Evolutionary conservation across 208 protist genomes (phyloP).

Genomic region (Acanthamoeba triangularis): DNA sequence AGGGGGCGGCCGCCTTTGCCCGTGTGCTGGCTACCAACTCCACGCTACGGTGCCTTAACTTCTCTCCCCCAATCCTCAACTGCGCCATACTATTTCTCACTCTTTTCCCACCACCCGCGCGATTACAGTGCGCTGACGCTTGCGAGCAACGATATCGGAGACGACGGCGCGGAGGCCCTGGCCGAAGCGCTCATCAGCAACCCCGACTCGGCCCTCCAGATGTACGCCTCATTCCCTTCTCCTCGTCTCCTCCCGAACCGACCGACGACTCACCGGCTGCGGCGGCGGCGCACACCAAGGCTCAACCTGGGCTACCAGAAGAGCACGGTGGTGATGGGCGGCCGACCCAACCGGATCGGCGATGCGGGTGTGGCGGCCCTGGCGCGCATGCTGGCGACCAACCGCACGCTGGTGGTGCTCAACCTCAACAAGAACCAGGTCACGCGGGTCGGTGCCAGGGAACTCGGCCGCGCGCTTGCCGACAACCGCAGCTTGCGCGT

Average conservation of each 20-base stretch:
- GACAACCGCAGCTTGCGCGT: not conserved
- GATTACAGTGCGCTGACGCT: slow-evolving; percentile 17
- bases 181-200: slow-evolving; percentile 6
- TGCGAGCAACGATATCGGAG: slow-evolving; percentile 53
- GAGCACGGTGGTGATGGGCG: slow-evolving; percentile 56
- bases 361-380: slow-evolving; percentile 13
- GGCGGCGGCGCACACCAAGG: not conserved
- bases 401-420: not conserved
- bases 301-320: slow-evolving; percentile 54
- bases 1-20: slow-evolving; percentile 14
- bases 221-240: not conserved
- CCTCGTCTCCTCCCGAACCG: too few species aligned
- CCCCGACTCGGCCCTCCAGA: slow-evolving; percentile 21
- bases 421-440: slow-evolving; percentile 20
- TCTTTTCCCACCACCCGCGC: not conserved
- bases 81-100: not conserved
- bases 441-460: not conserved
- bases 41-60: not conserved
- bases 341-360: not conserved
- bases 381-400: slow-evolving; percentile 26
- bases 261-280: too few species aligned
- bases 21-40: not conserved
- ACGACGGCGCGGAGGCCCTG: not conserved
- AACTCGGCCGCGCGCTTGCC: not conserved
- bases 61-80: too few species aligned